These are phyloP conservation scores for Amauroascus verrucosus DNA, from an alignment of 2,329 filamentous ascomycete genomes.

Conservation along the genomic window DNA sequence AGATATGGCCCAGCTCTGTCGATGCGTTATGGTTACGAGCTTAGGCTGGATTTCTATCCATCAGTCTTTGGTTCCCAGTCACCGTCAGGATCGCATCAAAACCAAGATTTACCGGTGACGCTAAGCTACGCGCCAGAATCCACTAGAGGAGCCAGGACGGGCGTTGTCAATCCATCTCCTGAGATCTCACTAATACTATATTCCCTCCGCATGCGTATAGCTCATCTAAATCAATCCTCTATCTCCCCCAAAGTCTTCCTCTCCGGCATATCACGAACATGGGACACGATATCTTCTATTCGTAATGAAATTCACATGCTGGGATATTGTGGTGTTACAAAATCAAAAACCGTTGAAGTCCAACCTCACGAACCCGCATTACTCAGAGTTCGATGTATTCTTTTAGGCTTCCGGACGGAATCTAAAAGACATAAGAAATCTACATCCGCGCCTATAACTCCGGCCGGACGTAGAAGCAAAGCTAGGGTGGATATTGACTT, in stretches of 20 bases:
- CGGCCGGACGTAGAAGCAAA: conserved; percentile 1
- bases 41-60: conserved; percentile 36
- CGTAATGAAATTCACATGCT: conserved; percentile 38
- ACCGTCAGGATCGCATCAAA: conserved; percentile 11
- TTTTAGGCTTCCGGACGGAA: conserved; percentile 22
- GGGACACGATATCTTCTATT: conserved; percentile 32
- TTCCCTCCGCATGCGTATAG: conserved; percentile 31
- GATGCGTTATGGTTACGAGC: conserved; percentile 35
- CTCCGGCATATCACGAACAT: conserved; percentile 34
- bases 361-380: conserved; percentile 16
- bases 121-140: conserved; percentile 25
- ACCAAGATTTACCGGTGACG: conserved; percentile 23
- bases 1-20: conserved; percentile 28
- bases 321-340: conserved; percentile 37
- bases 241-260: conserved; percentile 32
- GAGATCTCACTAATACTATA: conserved; percentile 35
- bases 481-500: conserved; percentile 34
- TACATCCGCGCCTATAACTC: conserved; percentile 15
- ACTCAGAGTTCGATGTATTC: conserved; percentile 31
- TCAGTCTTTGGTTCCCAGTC: conserved; percentile 25
- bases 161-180: conserved; percentile 23
- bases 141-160: conserved; percentile 7
- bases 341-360: conserved; percentile 25
- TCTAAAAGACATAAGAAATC: conserved; percentile 10
- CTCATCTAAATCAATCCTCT: conserved; percentile 28